Conservation (phyloP, 768 basidiomycete species). For the Hericium alpestre region DNA sequence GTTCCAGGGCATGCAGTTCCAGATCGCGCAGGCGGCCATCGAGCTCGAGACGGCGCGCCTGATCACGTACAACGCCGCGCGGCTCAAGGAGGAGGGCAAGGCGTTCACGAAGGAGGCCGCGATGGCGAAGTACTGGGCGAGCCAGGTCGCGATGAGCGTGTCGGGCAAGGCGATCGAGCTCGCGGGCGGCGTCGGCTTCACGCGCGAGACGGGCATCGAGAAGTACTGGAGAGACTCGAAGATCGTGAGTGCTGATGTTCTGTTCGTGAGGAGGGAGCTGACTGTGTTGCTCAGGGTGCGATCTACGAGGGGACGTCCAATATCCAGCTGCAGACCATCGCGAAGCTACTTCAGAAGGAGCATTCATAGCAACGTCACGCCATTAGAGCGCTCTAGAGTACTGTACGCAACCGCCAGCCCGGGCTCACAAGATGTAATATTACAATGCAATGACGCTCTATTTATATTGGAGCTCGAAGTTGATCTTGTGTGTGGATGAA, state of each 20-base stretch:
- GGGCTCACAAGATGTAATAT: not conserved
- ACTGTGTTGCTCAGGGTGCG: conserved; percentile 46
- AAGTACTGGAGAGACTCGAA: conserved; percentile 96
- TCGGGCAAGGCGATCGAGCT: conserved; percentile 90
- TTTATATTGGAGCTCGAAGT: not conserved
- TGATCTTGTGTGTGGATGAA: conserved; percentile 28
- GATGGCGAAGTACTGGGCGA: conserved; percentile 94
- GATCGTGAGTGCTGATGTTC: conserved; percentile 49
- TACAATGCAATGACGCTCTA: not conserved
- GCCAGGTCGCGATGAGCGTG: conserved; percentile 81
- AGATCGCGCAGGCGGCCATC: conserved; percentile 82
- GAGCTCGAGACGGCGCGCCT: conserved; percentile 86
- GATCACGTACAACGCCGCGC: conserved; percentile 92
- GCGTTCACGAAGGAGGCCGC: conserved; percentile 89
- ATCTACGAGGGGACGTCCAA: conserved; percentile 97
- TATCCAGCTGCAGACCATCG: conserved; percentile 94
- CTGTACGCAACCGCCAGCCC: not conserved
- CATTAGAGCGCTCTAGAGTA: too few species aligned
- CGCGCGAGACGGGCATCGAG: conserved; percentile 89
- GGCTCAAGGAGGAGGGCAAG: conserved; percentile 85
- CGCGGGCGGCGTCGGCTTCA: conserved; percentile 90
- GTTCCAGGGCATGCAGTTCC: conserved; percentile 94
- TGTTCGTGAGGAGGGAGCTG: not conserved
- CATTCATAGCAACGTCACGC: conserved; percentile 39
- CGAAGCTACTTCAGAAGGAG: conserved; percentile 81